These are phyloP conservation scores for Penicillium steckii DNA, from an alignment of 495 filamentous ascomycete species.

Conservation along the genomic window DNA sequence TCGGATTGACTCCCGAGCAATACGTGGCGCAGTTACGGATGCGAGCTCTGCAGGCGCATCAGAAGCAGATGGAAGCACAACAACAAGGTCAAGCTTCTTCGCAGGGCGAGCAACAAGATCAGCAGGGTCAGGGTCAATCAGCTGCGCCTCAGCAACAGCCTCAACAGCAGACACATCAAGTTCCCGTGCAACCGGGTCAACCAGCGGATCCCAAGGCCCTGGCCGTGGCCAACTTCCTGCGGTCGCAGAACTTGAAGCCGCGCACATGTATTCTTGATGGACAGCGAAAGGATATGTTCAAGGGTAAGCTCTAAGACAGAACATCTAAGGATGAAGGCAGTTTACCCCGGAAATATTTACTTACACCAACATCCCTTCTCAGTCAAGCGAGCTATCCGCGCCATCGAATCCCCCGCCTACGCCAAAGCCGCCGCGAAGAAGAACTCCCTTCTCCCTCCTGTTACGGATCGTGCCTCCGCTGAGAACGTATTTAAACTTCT, in stretches of 20 bases:
- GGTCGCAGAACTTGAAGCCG: constrained; percentile 80
- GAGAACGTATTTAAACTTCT: constrained; percentile 95
- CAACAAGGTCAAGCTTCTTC: constrained; percentile 43
- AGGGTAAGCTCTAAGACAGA: constrained; percentile 53
- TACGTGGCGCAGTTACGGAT: constrained; percentile 65
- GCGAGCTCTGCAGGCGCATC: constrained; percentile 55
- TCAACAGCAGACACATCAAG: constrained; percentile 46
- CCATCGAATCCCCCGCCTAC: constrained; percentile 86
- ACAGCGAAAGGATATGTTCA: constrained; percentile 97
- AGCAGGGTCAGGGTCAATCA: constrained; percentile 31
- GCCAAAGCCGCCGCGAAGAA: constrained; percentile 76
- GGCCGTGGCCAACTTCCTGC: constrained; percentile 86
- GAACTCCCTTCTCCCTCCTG: constrained; percentile 83
- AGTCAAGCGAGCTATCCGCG: constrained; percentile 98
- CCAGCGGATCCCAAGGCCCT: constrained; percentile 85
- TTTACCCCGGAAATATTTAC: not conserved
- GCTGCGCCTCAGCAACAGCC: constrained; percentile 30
- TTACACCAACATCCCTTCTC: not conserved
- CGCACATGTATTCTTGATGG: constrained; percentile 93
- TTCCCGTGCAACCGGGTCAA: constrained; percentile 59
- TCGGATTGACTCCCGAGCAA: constrained; percentile 61
- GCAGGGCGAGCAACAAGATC: constrained; percentile 47
- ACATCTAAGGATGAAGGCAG: not conserved
- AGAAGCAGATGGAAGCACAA: constrained; percentile 45
- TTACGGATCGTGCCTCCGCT: constrained; percentile 80